Evolutionary conservation across 1,284 basidiomycete species (phyloP), one percentile per base, ranked within the genome.

Genomic region (Austroboletus novae-zelandiae): DNA sequence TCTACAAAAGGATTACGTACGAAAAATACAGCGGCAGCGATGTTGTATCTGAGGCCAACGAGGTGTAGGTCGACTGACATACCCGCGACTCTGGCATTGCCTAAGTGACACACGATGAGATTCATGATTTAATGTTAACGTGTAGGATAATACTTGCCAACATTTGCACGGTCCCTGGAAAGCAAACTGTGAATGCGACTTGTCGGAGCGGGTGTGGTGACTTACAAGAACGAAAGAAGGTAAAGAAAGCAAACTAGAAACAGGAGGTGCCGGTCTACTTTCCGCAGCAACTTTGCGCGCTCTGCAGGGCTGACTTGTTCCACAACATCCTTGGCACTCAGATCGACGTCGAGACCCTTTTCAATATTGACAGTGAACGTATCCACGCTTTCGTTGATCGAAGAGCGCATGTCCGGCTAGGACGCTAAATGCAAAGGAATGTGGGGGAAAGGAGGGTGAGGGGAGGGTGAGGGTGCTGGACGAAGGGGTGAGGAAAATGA

Each of bases 161-260:
- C 47, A 54, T 72, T 72, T 7, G 58, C 55, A 32, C 70, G 72
- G 50, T 72, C 72, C 30, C 70, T 74, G 50, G 31, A 51, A 20
- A 40, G 29, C 18, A 13, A 27, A 27, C 5, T 27, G 25, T 27
- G 25, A 27, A 27, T 27, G 25, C 7, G 25, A 27, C 15, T 8
- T 17, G 35, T 17, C 14, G 5, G n/a, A 2, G 4, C 5, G 1
- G 36, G 36, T 13, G 32, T 27, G 2, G 36, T 17, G 30, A 65
- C 78, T 63, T 56, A 81, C 79, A 80, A 58, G 59, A 80, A 81
- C 2, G 74, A 79, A 49, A 80, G 73, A 37, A 86, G 72, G 61
- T 85, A 85, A n/a, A 86, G 68, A 25, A 84, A 59, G 8, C 77
- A 74, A 37, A 81, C 71, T 31, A 78, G 70, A 4, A 79, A 79